These are phyloP conservation scores for Nicotiana tabacum DNA, from an alignment of 257 asterid genomes.

Conservation along the genomic window DNA sequence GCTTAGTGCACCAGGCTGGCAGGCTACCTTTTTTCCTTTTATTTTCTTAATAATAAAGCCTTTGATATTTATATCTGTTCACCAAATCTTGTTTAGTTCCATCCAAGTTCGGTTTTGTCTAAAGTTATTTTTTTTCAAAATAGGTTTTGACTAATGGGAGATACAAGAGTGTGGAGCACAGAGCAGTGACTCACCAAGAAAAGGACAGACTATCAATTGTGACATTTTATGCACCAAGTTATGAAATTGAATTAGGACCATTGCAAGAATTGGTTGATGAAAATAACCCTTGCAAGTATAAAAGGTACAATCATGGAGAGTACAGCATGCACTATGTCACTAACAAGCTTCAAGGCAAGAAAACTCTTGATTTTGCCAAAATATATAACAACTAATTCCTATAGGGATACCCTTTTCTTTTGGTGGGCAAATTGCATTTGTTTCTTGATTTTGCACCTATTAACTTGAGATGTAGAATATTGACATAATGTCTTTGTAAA, in stretches of 20 bases:
- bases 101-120: background rate
- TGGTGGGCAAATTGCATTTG: too few species aligned
- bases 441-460: background rate
- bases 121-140: background rate
- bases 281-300: slow-evolving; percentile 55
- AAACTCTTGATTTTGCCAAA: slow-evolving; percentile 74
- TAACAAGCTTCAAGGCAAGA: slow-evolving; percentile 90
- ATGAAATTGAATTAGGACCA: slow-evolving; percentile 76
- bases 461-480: slow-evolving; percentile 5
- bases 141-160: slow-evolving; percentile 85
- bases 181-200: slow-evolving; percentile 80
- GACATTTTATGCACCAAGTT: slow-evolving; percentile 94
- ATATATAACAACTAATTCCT: slow-evolving; percentile 7
- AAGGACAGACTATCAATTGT: slow-evolving; percentile 83
- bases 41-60: too few species aligned
- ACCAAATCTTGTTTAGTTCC: background rate
- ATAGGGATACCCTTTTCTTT: background rate
- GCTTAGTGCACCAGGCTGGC: too few species aligned
- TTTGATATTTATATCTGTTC: background rate
- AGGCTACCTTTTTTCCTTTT: too few species aligned
- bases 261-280: slow-evolving; percentile 48
- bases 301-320: slow-evolving; percentile 92
- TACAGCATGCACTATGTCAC: slow-evolving; percentile 86
- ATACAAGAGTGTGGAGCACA: slow-evolving; percentile 94
- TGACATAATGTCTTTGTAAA: slow-evolving; percentile 6